Base-by-base conservation (phyloP, 164 flowering plant genomes). In the Vitis rupestris region DNA sequence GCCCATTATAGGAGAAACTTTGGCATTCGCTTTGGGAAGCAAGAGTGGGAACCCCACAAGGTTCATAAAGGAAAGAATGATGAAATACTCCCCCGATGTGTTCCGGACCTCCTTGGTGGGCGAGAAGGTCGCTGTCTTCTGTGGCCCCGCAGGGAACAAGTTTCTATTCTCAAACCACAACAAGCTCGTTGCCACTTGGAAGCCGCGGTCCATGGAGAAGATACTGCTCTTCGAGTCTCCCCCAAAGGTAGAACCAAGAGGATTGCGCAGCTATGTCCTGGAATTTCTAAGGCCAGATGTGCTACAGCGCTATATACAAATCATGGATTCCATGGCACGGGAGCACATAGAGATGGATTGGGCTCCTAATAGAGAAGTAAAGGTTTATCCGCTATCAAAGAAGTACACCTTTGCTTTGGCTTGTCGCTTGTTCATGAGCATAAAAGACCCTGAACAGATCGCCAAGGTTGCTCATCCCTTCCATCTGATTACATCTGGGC, bases 161-260 rank as follows among this genome's bases (percentile, higher is more conserved):
- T 83, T 85, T 78, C 53, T 85, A 50, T 85, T 82, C 70, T 82
- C 87, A 5, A 85, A 85, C 65, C 87, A 85, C 78, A 74, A 76
- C 76, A 84, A 82, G 69, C 81, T 84, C n/a, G 81, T 84, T 8
- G 49, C 44, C 4, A 60, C 81, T 0, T 82, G 87, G 87, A 82
- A 82, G 85, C 87, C 87, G 0, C 19, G 15, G 19, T 70, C 84
- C 7, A 75, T 84, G 19, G 65, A 76, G 64, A 84, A 80, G 56
- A 63, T 82, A 58, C 80, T 84, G 73, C 83, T 83, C 9, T 68
- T 23, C 4, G 74, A 76, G 58, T 70, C 80, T 9, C 55, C 75
- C 10, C 27, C 27, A 23, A 71, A 62, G 47, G 81, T 74, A 11
- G 84, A 78, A 31, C 72, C 81, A 13, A 73, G 68, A 51, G 76